Evolutionary conservation across 2,329 filamentous ascomycete genomes (phyloP).

Genomic region (Aureobasidium musti): DNA sequence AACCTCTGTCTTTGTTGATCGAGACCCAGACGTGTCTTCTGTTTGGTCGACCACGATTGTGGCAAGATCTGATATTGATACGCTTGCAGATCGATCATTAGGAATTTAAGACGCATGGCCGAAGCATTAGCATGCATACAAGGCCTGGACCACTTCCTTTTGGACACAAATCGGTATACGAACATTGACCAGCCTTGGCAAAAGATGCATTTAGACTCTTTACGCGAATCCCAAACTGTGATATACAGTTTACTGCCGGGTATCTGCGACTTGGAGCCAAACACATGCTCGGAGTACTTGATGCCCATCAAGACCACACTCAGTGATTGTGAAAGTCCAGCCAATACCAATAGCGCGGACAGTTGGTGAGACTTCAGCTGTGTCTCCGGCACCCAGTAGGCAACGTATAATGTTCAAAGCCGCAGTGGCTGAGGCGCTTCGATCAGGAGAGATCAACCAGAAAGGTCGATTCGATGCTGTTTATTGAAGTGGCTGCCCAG

Average conservation of each 20-base stretch:
- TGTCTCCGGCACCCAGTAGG: too few relatives aligned
- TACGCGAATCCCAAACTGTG: too few relatives aligned
- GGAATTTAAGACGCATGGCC: background rate
- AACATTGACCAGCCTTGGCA: background rate
- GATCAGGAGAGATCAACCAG: slow-evolving; percentile 56
- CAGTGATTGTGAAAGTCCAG: too few relatives aligned
- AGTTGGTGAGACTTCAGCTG: too few relatives aligned
- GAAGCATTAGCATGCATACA: background rate
- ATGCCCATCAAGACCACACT: too few relatives aligned
- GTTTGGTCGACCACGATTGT: background rate
- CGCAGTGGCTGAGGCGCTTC: slow-evolving; percentile 56
- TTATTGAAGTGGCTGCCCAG: slow-evolving; percentile 53
- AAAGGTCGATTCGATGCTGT: slow-evolving; percentile 55
- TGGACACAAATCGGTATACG: background rate
- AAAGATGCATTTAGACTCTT: background rate
- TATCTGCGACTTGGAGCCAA: too few relatives aligned
- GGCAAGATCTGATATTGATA: background rate
- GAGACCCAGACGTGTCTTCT: background rate
- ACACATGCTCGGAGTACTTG: too few relatives aligned
- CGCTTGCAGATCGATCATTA: background rate
- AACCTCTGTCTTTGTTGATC: background rate
- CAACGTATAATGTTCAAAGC: slow-evolving; percentile 54
- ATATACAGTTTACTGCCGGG: too few relatives aligned
- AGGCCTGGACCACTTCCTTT: background rate
- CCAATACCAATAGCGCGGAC: too few relatives aligned